Percentiles rank a stretch among this genome's conserved stretches.
Conservation (phyloP, 1,139 yeast species). For the Meyerozyma sp. region DNA sequence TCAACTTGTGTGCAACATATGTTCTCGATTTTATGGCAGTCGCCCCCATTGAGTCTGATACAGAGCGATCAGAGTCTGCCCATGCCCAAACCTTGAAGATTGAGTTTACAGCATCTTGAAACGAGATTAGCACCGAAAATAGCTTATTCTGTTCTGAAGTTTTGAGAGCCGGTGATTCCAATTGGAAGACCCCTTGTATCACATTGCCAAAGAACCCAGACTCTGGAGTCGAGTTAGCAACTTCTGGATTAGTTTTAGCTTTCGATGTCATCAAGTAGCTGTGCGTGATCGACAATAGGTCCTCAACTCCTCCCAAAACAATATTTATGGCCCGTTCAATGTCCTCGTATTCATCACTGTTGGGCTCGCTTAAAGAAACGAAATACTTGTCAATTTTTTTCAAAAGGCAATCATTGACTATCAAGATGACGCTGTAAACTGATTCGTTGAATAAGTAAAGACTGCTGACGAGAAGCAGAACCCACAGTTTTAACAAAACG, state of each 20-base stretch:
- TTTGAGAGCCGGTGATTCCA: constrained; percentile 62
- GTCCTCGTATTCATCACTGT: constrained; percentile 14
- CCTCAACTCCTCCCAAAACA: constrained; percentile 62
- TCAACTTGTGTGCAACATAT: constrained; percentile 62
- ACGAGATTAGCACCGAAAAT: constrained; percentile 53
- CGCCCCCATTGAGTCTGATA: constrained; percentile 7
- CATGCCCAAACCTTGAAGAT: constrained; percentile 69
- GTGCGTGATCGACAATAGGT: constrained; percentile 57
- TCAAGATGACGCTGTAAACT: constrained; percentile 46
- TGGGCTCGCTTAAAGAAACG: constrained; percentile 10
- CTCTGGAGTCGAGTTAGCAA: constrained; percentile 18
- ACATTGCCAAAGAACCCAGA: constrained; percentile 69
- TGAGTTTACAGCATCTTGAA: constrained; percentile 53
- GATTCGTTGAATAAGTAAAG: constrained; percentile 45
- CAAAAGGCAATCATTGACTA: constrained; percentile 47
- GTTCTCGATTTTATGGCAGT: constrained; percentile 41
- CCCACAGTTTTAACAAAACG: constrained; percentile 44
- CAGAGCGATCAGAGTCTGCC: constrained; percentile 49
- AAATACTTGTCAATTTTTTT: constrained; percentile 38
- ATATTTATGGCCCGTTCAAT: constrained; percentile 45
- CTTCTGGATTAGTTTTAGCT: constrained; percentile 12
- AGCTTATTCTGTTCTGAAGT: constrained; percentile 52
- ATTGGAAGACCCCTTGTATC: constrained; percentile 80
- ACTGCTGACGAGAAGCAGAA: constrained; percentile 37
- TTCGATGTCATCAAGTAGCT: constrained; percentile 42